Evolutionary conservation across 2,329 filamentous ascomycete species (phyloP).

Genomic region (Exserohilum rostratum): DNA sequence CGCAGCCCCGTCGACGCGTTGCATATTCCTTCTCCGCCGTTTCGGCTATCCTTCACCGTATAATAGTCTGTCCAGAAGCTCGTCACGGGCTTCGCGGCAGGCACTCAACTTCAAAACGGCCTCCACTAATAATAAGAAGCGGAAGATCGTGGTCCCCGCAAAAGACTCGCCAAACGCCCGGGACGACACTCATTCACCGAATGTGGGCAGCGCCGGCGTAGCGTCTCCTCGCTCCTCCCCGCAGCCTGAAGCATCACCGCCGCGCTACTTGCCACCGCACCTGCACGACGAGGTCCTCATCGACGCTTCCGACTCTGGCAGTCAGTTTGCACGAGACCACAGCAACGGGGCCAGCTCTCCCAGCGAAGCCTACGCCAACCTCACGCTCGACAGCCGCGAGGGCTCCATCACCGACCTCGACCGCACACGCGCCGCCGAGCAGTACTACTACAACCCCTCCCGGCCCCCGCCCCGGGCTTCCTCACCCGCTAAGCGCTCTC

Average conservation of each 20-base stretch:
- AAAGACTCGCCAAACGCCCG: constrained; percentile 16
- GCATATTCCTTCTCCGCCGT: constrained; percentile 10
- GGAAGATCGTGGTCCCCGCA: constrained; percentile 51
- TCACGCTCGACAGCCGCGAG: constrained; percentile 56
- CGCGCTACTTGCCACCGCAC: constrained; percentile 62
- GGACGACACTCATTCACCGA: constrained; percentile 32
- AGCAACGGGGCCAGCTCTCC: constrained; percentile 54
- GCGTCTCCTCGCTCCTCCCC: constrained; percentile 48
- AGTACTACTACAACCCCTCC: constrained; percentile 10
- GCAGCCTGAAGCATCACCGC: constrained; percentile 47
- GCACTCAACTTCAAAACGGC: constrained; percentile 49
- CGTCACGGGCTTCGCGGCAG: constrained; percentile 46
- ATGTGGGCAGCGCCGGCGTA: constrained; percentile 38
- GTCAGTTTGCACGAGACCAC: constrained; percentile 39
- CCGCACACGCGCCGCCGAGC: constrained; percentile 27
- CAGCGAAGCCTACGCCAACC: constrained; percentile 59
- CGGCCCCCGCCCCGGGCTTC: constrained; percentile 51
- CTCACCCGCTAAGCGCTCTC: constrained; percentile 62
- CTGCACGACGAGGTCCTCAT: constrained; percentile 58
- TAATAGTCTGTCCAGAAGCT: constrained; percentile 45
- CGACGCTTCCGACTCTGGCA: constrained; percentile 40
- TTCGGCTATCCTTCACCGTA: constrained; percentile 11
- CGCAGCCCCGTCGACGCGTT: constrained; percentile 27
- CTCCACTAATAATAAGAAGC: constrained; percentile 55
- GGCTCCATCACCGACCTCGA: constrained; percentile 35